Evolutionary conservation across 2,329 filamentous ascomycete genomes (phyloP).

Genomic region (Colletotrichum musae): DNA sequence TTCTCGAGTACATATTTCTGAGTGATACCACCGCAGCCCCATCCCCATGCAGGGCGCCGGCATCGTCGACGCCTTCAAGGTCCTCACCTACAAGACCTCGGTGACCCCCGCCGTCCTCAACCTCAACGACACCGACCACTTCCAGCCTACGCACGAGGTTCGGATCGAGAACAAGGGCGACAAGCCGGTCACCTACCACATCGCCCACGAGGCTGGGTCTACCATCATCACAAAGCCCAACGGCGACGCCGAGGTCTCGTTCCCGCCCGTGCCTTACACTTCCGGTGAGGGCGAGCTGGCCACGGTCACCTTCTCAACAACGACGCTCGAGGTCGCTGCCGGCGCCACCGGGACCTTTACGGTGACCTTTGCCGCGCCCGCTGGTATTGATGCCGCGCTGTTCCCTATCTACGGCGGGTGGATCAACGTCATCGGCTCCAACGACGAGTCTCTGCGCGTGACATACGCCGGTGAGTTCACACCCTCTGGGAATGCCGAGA

Average conservation of each 20-base stretch:
- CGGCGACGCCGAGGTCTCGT: conserved; percentile 44
- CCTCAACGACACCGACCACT: conserved; percentile 75
- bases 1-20: background rate
- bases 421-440: conserved; percentile 45
- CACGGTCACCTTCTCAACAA: conserved; percentile 56
- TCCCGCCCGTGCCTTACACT: conserved; percentile 57
- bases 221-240: conserved; percentile 67
- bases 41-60: conserved; percentile 60
- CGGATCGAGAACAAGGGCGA: conserved; percentile 67
- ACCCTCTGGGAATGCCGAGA: no score
- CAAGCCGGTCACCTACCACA: conserved; percentile 63
- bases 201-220: conserved; percentile 64
- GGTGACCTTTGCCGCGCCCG: conserved; percentile 57
- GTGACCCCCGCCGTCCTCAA: conserved; percentile 65
- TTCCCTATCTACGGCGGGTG: conserved; percentile 47
- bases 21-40: rapidly evolving
- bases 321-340: conserved; percentile 58
- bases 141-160: conserved; percentile 63
- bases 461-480: no score
- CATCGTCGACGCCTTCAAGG: conserved; percentile 68
- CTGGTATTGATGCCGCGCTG: conserved; percentile 37
- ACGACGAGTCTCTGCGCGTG: conserved; percentile 44
- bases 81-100: conserved; percentile 51
- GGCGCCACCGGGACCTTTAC: conserved; percentile 59
- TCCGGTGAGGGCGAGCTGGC: conserved; percentile 54